Percentiles rank a stretch among this genome's conserved stretches.
Conservation (phyloP, 1,284 basidiomycete species). For the Ganoderma boninense region DNA sequence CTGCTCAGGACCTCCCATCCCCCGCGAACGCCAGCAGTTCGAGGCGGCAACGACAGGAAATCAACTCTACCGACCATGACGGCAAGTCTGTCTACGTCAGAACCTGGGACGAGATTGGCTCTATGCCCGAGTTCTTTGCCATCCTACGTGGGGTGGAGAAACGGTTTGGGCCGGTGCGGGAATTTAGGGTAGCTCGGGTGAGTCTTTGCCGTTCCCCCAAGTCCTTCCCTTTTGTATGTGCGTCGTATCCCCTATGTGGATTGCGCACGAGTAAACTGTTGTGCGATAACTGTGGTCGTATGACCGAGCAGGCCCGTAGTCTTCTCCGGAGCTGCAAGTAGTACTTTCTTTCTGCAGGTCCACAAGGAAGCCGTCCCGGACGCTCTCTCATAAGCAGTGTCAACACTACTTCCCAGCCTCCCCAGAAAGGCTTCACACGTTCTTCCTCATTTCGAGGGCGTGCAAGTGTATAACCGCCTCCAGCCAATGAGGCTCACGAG, state of each 20-base stretch:
- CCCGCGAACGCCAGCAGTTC: not conserved
- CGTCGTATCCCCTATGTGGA: too few relatives aligned
- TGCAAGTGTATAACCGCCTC: too few relatives aligned
- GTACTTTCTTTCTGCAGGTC: too few relatives aligned
- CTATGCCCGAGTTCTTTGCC: conserved; percentile 56
- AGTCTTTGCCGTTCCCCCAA: conserved; percentile 29
- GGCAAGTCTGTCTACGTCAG: conserved; percentile 45
- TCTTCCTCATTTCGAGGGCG: too few relatives aligned
- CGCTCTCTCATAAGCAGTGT: too few relatives aligned
- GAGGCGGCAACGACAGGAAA: not conserved
- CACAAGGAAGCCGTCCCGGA: too few relatives aligned
- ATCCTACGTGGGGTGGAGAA: conserved; percentile 62
- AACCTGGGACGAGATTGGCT: conserved; percentile 47
- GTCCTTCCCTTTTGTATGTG: too few relatives aligned
- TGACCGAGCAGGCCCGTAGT: not conserved
- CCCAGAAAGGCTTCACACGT: too few relatives aligned
- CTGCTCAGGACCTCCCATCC: not conserved
- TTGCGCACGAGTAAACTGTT: not conserved
- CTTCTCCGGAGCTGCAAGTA: too few relatives aligned
- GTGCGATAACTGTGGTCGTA: not conserved
- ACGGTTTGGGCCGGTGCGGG: conserved; percentile 60
- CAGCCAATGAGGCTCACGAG: too few relatives aligned
- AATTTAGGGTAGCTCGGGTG: conserved; percentile 58
- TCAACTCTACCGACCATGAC: not conserved
- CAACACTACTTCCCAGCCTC: too few relatives aligned